phyloP scores from a whole-genome alignment of 176 grass and related monocot genomes.

The Oryza rufipogon region DNA sequence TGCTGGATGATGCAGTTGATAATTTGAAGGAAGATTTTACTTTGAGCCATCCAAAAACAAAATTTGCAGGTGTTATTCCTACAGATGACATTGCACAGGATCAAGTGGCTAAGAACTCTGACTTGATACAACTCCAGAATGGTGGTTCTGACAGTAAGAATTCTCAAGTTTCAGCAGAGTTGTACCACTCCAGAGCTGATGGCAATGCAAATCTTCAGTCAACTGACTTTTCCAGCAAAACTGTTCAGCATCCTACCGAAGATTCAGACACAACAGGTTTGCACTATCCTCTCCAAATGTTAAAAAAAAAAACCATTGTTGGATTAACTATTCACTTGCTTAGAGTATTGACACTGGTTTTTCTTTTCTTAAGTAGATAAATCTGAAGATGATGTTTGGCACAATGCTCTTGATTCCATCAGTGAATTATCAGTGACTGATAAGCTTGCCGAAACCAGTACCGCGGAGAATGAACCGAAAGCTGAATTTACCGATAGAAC shows the following conservation, averaged over 20 bases:
- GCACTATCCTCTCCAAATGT: not conserved
- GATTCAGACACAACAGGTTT: constrained; percentile 5
- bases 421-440: not conserved
- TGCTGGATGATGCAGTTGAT: constrained; percentile 3
- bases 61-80: not conserved
- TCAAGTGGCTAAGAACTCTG: not conserved
- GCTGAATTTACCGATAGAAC: constrained; percentile 46
- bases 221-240: not conserved
- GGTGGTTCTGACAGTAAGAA: not conserved
- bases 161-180: constrained; percentile 16
- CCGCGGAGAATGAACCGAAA: constrained; percentile 6
- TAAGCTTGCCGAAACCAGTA: constrained; percentile 18
- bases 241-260: constrained; percentile 4
- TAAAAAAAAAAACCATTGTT: not conserved
- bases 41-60: not conserved
- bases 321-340: not conserved
- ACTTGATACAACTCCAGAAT: not conserved
- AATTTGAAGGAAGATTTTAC: constrained; percentile 28
- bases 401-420: constrained; percentile 22
- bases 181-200: not conserved
- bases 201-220: constrained; percentile 14
- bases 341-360: constrained; percentile 5
- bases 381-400: constrained; percentile 35
- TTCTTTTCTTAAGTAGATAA: not conserved
- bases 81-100: not conserved